Evolutionary conservation across 345 rosid genomes (phyloP), one percentile per base, ranked within the genome.

Genomic region (Triadica sebifera): DNA sequence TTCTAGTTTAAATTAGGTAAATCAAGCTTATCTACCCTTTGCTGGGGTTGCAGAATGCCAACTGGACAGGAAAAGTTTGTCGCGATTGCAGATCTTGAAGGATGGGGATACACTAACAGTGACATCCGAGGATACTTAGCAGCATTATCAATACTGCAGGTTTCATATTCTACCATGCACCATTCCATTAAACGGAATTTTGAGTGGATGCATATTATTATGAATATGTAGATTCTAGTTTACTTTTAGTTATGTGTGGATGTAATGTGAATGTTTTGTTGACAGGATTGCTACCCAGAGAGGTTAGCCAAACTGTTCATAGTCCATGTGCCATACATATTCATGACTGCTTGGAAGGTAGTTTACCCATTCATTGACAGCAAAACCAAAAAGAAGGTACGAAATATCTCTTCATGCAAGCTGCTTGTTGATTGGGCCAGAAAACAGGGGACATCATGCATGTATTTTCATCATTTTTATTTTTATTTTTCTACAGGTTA

Each of bases 331-430:
- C 98, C 98, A 8, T 88, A 88, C 71, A 6, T 94, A 65, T 94
- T 94, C 79, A 86, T 91, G 98, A 83, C 97, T 2, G 98, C 89
- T 22, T 94, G 97, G 97, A 94, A 91, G 84, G 81, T 80, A 55
- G 64, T 92, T 67, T 92, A 84, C 82, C 97, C 97, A 0, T 92
- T 92, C 67, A 92, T 92, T 24, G 97, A 94, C 87, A 68, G 25
- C 79, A 89, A 87, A 71, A 94, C 97, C 65, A 94, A 90, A 81
- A 86, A 89, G 82, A 94, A 94, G 94, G 97, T 89, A 76, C 6
- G 72, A 12, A 24, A 20, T 69, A 43, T 65, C 70, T 52, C 62
- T 76, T 65, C 61, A 39, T 49, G 59, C 53, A 7, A 75, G 19
- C 15, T 43, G 11, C 65, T 25, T 49, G 57, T 49, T 61, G 29